These are phyloP conservation scores for Kwoniella bestiolae DNA, from an alignment of 768 basidiomycete species.

Conservation along the genomic window DNA sequence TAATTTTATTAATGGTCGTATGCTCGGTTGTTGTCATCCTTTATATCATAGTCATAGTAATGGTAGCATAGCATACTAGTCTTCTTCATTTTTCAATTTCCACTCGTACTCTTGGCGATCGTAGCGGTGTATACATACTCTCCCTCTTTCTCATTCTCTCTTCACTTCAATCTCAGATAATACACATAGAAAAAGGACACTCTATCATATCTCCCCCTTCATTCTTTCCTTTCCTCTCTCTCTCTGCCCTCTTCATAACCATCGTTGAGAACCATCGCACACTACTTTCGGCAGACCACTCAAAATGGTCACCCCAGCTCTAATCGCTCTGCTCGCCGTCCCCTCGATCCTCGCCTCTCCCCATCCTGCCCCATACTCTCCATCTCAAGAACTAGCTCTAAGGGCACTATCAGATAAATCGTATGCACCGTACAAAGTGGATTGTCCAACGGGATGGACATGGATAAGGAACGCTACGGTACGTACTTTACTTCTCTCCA, in stretches of 20 bases:
- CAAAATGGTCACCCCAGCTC: slow-evolving; percentile 10
- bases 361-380: neutral
- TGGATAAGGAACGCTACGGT: slow-evolving; percentile 49
- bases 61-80: too few species aligned
- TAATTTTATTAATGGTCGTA: too few species aligned
- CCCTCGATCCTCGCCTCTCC: slow-evolving; percentile 18
- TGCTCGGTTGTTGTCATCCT: too few species aligned
- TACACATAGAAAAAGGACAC: neutral
- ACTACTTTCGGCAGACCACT: neutral
- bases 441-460: slow-evolving; percentile 44
- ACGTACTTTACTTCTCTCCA: slow-evolving; percentile 3
- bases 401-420: slow-evolving; percentile 16
- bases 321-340: neutral
- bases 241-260: neutral
- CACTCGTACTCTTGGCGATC: neutral
- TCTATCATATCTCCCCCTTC: neutral
- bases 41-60: too few species aligned
- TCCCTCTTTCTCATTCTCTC: neutral
- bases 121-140: neutral
- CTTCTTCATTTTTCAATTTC: neutral
- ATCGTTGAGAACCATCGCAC: neutral
- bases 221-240: neutral
- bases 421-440: slow-evolving; percentile 49
- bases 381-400: slow-evolving; percentile 2
- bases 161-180: neutral